phyloP scores from a whole-genome alignment of 306 rosid genomes.

The Cicer pinnatifidum region DNA sequence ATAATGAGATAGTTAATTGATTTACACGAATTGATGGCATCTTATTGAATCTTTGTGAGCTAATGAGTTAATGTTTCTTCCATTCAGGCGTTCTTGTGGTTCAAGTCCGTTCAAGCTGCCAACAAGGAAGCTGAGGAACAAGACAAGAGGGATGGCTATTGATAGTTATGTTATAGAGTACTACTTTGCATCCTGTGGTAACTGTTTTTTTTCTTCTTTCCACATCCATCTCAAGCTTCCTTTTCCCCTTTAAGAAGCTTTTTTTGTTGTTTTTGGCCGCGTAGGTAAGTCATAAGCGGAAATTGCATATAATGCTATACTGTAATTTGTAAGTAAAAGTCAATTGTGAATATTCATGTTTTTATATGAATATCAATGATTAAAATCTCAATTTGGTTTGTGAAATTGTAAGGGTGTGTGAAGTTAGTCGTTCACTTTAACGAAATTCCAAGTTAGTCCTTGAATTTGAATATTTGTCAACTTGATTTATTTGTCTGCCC shows the following conservation, averaged over 20 bases:
- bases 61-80: conserved; percentile 27
- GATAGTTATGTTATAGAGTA: conserved; percentile 38
- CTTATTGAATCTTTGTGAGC: neutral
- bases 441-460: neutral
- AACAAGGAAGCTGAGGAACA: conserved; percentile 98
- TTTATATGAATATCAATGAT: conserved; percentile 22
- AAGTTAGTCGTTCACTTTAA: neutral
- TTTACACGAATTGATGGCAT: neutral
- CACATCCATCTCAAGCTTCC: neutral
- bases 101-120: conserved; percentile 84
- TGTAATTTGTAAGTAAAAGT: conserved; percentile 24
- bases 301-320: conserved; percentile 27
- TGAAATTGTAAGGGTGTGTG: no score
- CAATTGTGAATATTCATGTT: conserved; percentile 24
- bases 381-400: neutral
- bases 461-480: neutral
- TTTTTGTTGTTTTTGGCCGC: conserved; percentile 8
- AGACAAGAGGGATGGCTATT: conserved; percentile 87
- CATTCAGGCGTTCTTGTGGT: conserved; percentile 85
- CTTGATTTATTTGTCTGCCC: neutral
- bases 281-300: neutral
- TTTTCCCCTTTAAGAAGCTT: neutral
- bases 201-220: neutral
- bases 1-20: neutral
- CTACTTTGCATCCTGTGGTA: neutral